Percentiles rank a stretch among this genome's conserved stretches.
phyloP scores from a whole-genome alignment of 2,329 filamentous ascomycete species.

The Nannizzia gypsea region DNA sequence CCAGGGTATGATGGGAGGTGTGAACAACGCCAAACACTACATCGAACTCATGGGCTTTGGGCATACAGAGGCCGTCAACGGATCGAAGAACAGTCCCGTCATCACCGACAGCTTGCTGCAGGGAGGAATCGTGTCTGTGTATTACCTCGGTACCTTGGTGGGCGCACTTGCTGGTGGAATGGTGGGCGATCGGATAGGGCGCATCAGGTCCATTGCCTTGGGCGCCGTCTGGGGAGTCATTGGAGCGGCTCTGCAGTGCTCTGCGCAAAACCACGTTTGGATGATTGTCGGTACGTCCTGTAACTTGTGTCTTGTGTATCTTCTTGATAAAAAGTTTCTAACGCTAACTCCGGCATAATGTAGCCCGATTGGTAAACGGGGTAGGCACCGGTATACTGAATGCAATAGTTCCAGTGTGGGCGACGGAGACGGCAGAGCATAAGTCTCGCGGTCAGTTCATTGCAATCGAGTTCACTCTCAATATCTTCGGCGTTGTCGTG shows the following conservation, averaged over 20 bases:
- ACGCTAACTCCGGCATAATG: neutral
- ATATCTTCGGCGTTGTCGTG: constrained; percentile 56
- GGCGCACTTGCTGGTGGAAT: constrained; percentile 44
- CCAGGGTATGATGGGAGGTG: constrained; percentile 47
- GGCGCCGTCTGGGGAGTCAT: constrained; percentile 48
- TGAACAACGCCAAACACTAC: constrained; percentile 55
- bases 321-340: neutral
- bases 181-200: neutral
- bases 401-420: constrained; percentile 59
- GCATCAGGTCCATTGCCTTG: constrained; percentile 45
- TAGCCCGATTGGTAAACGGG: constrained; percentile 49
- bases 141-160: constrained; percentile 51
- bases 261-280: constrained; percentile 54
- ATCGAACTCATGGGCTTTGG: constrained; percentile 55
- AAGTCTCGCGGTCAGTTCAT: constrained; percentile 58
- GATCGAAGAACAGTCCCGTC: constrained; percentile 36
- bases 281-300: constrained; percentile 51
- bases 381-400: constrained; percentile 60
- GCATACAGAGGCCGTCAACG: constrained; percentile 40
- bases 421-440: constrained; percentile 57
- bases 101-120: constrained; percentile 50
- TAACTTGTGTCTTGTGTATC: neutral
- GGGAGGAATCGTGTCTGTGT: constrained; percentile 50
- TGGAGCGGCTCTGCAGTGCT: constrained; percentile 53
- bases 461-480: constrained; percentile 60